Conservation (phyloP, 345 rosid species). For the Orychophragmus violaceus region DNA sequence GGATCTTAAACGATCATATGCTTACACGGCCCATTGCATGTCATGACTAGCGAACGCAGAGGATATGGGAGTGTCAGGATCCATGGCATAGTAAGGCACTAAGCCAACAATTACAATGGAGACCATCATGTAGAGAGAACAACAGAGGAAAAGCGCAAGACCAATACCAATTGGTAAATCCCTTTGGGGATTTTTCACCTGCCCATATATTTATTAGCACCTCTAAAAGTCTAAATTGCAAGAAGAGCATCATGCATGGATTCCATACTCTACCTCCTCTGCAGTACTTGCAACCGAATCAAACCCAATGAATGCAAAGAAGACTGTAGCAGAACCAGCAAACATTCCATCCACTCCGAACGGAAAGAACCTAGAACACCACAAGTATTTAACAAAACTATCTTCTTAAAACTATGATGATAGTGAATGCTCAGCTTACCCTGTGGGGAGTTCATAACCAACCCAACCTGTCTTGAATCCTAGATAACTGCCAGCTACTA, state of each 20-base stretch:
- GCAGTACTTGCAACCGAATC: slow-evolving; percentile 98
- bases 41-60: slow-evolving; percentile 84
- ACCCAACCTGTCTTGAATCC: slow-evolving; percentile 92
- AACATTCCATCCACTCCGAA: slow-evolving; percentile 96
- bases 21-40: slow-evolving; percentile 99
- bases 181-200: slow-evolving; percentile 97
- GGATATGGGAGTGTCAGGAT: slow-evolving; percentile 98
- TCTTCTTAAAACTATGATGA: not conserved
- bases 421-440: slow-evolving; percentile 42
- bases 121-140: slow-evolving; percentile 88
- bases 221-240: not conserved
- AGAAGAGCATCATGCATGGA: not conserved
- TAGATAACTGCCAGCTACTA: slow-evolving; percentile 73
- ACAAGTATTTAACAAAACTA: too few relatives aligned
- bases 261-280: slow-evolving; percentile 61
- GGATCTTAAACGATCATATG: slow-evolving; percentile 3
- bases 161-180: slow-evolving; percentile 97
- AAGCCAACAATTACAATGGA: slow-evolving; percentile 88
- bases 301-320: slow-evolving; percentile 93
- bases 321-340: slow-evolving; percentile 96
- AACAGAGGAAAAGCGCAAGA: slow-evolving; percentile 72
- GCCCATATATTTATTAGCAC: slow-evolving; percentile 19
- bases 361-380: slow-evolving; percentile 89
- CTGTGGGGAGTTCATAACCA: slow-evolving; percentile 87
- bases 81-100: slow-evolving; percentile 89